Percentiles rank a stretch among this genome's conserved stretches.
Conservation (phyloP, 805 yeast species). For the Zygoascus ofunaensis region DNA sequence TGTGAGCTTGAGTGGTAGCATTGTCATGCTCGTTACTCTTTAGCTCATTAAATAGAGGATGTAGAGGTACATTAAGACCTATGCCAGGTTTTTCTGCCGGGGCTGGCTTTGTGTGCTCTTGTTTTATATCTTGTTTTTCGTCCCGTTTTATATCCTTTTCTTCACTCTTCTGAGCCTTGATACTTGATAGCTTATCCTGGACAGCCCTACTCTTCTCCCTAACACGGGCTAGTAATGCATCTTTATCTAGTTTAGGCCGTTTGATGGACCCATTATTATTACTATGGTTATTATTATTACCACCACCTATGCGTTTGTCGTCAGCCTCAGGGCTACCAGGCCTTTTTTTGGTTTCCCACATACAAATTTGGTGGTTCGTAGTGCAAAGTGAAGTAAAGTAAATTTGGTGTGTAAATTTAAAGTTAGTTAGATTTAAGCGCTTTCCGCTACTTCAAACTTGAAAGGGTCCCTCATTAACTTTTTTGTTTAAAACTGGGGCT, state of each 20-base stretch:
- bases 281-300: background rate
- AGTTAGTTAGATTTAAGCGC: too few species aligned
- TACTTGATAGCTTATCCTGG: background rate
- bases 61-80: slow-evolving; percentile 26
- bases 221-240: slow-evolving; percentile 17
- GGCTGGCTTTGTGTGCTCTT: background rate
- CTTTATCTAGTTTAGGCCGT: slow-evolving; percentile 4
- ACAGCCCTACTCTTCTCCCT: slow-evolving; percentile 18
- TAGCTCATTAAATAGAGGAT: slow-evolving; percentile 21
- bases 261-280: background rate
- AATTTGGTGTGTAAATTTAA: too few species aligned
- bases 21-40: slow-evolving; percentile 2
- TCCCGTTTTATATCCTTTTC: background rate
- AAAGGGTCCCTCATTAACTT: too few species aligned
- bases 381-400: too few species aligned
- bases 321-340: too few species aligned
- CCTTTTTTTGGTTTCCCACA: background rate
- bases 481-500: too few species aligned
- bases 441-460: too few species aligned
- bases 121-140: background rate
- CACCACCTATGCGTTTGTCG: too few species aligned
- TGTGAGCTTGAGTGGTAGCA: background rate
- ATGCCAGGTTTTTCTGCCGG: background rate
- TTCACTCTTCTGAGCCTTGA: background rate
- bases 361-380: too few species aligned